Evolutionary conservation across 2,329 filamentous ascomycete genomes (phyloP).

Genomic region (Aspergillus felis): DNA sequence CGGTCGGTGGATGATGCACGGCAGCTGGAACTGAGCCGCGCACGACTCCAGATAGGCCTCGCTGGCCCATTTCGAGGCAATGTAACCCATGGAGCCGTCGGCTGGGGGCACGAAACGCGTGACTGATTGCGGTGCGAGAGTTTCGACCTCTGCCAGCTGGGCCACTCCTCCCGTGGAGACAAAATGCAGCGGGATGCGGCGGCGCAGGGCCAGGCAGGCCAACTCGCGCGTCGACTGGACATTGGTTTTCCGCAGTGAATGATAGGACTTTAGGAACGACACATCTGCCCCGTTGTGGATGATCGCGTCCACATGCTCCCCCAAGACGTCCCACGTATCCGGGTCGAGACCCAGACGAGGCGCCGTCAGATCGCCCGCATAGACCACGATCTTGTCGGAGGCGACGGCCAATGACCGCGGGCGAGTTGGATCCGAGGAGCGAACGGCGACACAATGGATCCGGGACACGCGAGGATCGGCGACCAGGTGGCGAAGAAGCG

Average conservation of each 20-base stretch:
- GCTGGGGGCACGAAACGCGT: background rate
- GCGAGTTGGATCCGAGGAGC: background rate
- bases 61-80: constrained; percentile 4
- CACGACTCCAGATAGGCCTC: background rate
- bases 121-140: background rate
- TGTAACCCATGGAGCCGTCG: constrained; percentile 1
- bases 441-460: constrained; percentile 42
- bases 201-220: background rate
- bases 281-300: constrained; percentile 6
- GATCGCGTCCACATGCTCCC: background rate
- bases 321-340: background rate
- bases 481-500: constrained; percentile 38
- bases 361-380: background rate
- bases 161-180: background rate
- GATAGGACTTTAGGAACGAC: constrained; percentile 25
- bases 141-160: background rate
- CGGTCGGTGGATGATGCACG: background rate
- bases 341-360: background rate
- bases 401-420: constrained; percentile 35
- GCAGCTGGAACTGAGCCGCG: background rate
- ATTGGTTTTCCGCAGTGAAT: background rate
- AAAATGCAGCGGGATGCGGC: background rate
- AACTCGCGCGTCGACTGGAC: background rate
- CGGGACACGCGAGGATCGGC: constrained; percentile 24
- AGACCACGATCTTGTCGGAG: constrained; percentile 39